Percentiles rank a stretch among this genome's conserved stretches.
Conservation (phyloP, 2,329 filamentous ascomycete genomes). For the Rutstroemia sp. region DNA sequence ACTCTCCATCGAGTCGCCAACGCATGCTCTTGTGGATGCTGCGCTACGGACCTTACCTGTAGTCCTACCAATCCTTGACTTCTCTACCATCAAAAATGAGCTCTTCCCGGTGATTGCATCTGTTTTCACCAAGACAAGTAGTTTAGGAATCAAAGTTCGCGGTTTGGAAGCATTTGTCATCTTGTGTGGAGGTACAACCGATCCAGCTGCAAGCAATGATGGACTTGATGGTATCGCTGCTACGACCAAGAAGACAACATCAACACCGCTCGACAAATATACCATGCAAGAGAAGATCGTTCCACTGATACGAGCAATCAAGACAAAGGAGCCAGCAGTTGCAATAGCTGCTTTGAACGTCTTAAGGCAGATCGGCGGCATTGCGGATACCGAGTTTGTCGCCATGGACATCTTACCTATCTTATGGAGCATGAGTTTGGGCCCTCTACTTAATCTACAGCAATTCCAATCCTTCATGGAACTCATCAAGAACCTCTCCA, state of each 20-base stretch:
- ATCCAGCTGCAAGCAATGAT: constrained; percentile 48
- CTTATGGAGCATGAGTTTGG: constrained; percentile 86
- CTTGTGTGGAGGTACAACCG: constrained; percentile 70
- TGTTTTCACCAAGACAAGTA: constrained; percentile 90
- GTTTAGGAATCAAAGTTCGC: constrained; percentile 87
- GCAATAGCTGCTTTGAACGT: constrained; percentile 91
- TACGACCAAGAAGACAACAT: constrained; percentile 48
- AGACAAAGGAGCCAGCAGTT: constrained; percentile 94
- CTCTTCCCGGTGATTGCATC: constrained; percentile 85
- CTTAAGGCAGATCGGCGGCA: constrained; percentile 64
- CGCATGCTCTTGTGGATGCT: constrained; percentile 81
- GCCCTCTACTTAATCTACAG: constrained; percentile 76
- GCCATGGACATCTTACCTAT: constrained; percentile 86
- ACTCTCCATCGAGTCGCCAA: constrained; percentile 78
- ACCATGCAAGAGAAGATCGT: constrained; percentile 98
- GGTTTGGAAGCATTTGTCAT: constrained; percentile 85
- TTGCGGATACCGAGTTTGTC: constrained; percentile 58
- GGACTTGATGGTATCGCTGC: constrained; percentile 67
- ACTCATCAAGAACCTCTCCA: constrained; percentile 73
- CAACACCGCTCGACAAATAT: constrained; percentile 87
- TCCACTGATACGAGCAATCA: constrained; percentile 83
- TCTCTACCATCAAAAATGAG: constrained; percentile 94
- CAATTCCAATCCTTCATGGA: constrained; percentile 90
- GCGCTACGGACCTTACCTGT: constrained; percentile 70
- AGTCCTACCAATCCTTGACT: constrained; percentile 85